These are phyloP conservation scores for Spathaspora passalidarum DNA, from an alignment of 805 yeast genomes.

Conservation along the genomic window DNA sequence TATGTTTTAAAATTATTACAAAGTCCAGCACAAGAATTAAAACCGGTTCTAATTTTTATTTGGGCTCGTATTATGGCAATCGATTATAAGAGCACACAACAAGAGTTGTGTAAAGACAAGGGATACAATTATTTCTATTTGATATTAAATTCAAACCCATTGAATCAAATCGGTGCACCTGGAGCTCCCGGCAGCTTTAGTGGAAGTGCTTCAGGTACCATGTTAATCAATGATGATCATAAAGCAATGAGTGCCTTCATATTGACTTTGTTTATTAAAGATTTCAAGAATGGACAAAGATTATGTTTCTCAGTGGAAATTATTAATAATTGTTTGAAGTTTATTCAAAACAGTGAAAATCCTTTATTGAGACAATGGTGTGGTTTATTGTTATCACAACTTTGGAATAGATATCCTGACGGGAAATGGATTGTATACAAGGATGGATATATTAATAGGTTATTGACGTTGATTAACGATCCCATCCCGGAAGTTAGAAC, in stretches of 20 bases:
- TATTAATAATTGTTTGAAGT: constrained; percentile 60
- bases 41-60: constrained; percentile 90
- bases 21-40: constrained; percentile 91
- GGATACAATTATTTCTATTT: constrained; percentile 85
- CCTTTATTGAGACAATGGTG: constrained; percentile 95
- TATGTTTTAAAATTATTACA: constrained; percentile 87
- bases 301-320: constrained; percentile 74
- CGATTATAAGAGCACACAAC: constrained; percentile 85
- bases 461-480: constrained; percentile 64
- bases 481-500: constrained; percentile 96
- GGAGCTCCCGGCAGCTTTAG: constrained; percentile 28
- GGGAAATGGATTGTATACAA: constrained; percentile 70
- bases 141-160: constrained; percentile 53
- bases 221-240: constrained; percentile 69
- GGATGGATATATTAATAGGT: constrained; percentile 56
- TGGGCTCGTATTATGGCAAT: constrained; percentile 99
- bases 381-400: constrained; percentile 68
- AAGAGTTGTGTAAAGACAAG: constrained; percentile 85
- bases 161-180: constrained; percentile 27
- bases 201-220: constrained; percentile 17
- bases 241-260: constrained; percentile 96
- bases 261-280: constrained; percentile 77
- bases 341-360: constrained; percentile 69
- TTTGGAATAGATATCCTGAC: constrained; percentile 70
- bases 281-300: constrained; percentile 75